These are phyloP conservation scores for Fusarium verrucosum DNA, from an alignment of 2,329 filamentous ascomycete species.

Conservation along the genomic window DNA sequence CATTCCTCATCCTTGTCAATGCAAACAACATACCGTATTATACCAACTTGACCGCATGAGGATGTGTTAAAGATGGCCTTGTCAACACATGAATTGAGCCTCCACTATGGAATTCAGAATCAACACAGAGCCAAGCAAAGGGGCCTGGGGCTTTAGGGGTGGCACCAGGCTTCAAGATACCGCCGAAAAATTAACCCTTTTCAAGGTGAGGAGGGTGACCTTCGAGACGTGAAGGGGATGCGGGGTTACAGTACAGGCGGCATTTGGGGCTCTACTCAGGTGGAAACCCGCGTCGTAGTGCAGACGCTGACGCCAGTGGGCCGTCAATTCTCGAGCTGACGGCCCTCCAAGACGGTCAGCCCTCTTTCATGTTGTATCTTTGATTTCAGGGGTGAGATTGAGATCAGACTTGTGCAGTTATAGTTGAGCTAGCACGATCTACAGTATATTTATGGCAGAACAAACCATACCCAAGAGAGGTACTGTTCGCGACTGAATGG, in stretches of 20 bases:
- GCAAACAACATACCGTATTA: neutral
- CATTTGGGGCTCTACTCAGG: neutral
- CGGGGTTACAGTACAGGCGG: slow-evolving; percentile 1
- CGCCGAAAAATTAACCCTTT: slow-evolving; percentile 11
- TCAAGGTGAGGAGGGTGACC: neutral
- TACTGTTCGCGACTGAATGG: slow-evolving; percentile 23
- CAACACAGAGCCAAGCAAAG: neutral
- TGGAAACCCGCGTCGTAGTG: slow-evolving; percentile 5
- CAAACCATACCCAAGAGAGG: slow-evolving; percentile 10
- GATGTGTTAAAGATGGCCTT: neutral
- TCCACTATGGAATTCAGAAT: slow-evolving; percentile 1
- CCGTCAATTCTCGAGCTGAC: slow-evolving; percentile 25
- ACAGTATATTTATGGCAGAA: neutral
- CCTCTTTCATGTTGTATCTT: neutral
- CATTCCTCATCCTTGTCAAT: neutral
- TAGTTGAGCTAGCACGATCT: slow-evolving; percentile 1
- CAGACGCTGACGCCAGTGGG: slow-evolving; percentile 22
- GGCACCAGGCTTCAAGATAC: slow-evolving; percentile 27
- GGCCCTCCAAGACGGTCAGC: slow-evolving; percentile 5
- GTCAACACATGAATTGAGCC: slow-evolving; percentile 1
- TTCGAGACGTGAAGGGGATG: neutral
- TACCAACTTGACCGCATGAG: neutral
- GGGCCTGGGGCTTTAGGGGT: neutral
- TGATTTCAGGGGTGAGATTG: slow-evolving; percentile 20
- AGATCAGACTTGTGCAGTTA: neutral